Evolutionary conservation across 192 early-diverging fungal genomes (phyloP).

Genomic region (Coemansia sp.): DNA sequence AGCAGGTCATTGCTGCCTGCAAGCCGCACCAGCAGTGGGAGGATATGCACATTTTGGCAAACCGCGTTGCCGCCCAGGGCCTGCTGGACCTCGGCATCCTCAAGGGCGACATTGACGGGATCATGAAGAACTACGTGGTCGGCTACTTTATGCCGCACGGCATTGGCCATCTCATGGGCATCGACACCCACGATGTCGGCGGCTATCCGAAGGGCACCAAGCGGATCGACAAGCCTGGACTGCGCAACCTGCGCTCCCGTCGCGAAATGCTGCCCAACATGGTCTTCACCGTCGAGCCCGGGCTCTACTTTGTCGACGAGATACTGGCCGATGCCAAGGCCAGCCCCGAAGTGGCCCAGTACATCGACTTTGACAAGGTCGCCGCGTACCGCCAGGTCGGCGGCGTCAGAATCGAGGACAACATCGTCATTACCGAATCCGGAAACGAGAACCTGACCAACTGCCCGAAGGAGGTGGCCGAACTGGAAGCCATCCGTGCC

Average conservation of each 20-base stretch:
- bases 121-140: conserved; percentile 64
- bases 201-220: conserved; percentile 67
- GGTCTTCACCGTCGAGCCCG: conserved; percentile 92
- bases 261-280: conserved; percentile 70
- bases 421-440: conserved; percentile 72
- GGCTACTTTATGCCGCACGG: conserved; percentile 91
- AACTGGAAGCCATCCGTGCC: conserved; percentile 61
- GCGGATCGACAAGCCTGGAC: conserved; percentile 66
- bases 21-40: conserved; percentile 76
- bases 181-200: conserved; percentile 87
- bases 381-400: conserved; percentile 73
- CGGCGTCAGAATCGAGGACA: conserved; percentile 91
- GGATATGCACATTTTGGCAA: conserved; percentile 74
- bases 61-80: conserved; percentile 62
- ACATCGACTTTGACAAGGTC: conserved; percentile 64
- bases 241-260: conserved; percentile 72
- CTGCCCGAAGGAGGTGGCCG: conserved; percentile 68
- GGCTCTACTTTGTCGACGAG: conserved; percentile 86
- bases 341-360: conserved; percentile 55
- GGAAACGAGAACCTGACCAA: conserved; percentile 82
- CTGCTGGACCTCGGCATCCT: conserved; percentile 64
- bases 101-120: conserved; percentile 55
- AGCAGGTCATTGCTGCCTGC: conserved; percentile 62
- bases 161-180: conserved; percentile 79
- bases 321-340: conserved; percentile 64